Evolutionary conservation across 2,329 filamentous ascomycete species (phyloP).

Genomic region (Esteya vermicola): DNA sequence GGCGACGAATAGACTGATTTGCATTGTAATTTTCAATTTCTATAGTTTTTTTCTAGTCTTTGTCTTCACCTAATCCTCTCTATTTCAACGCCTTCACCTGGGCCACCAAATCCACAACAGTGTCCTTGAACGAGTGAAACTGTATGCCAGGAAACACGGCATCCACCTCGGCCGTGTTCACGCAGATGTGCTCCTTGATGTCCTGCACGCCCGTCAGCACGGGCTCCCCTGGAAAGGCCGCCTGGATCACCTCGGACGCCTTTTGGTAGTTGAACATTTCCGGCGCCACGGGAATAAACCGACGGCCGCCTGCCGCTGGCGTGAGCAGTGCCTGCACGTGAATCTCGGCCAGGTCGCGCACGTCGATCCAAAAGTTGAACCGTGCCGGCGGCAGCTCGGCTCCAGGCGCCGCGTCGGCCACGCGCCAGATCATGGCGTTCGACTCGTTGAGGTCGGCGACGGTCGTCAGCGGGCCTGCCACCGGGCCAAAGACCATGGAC

Average conservation of each 20-base stretch:
- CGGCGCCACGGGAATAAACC: constrained; percentile 18
- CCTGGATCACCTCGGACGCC: constrained; percentile 3
- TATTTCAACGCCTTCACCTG: constrained; percentile 26
- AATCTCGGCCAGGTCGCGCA: constrained; percentile 6
- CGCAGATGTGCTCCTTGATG: no score
- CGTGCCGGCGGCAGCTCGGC: constrained; percentile 4
- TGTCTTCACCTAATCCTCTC: no score
- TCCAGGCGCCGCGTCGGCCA: constrained; percentile 11
- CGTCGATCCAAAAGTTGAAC: constrained; percentile 8
- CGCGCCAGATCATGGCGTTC: constrained; percentile 7
- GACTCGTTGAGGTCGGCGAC: constrained; percentile 7
- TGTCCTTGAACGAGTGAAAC: constrained; percentile 4
- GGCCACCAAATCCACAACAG: constrained; percentile 22
- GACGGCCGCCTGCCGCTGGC: constrained; percentile 11
- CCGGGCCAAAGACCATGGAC: constrained; percentile 9
- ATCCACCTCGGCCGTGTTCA: constrained; percentile 7
- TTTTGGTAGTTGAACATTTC: constrained; percentile 29
- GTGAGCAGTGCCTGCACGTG: constrained; percentile 6
- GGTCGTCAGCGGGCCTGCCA: constrained; percentile 1
- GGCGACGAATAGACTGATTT: neutral
- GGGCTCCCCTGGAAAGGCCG: no score
- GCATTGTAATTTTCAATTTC: neutral
- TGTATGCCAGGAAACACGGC: constrained; percentile 4
- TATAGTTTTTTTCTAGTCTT: neutral
- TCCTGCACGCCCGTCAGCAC: no score